Conservation (phyloP, 768 basidiomycete genomes). For the Amanita jacksonii region DNA sequence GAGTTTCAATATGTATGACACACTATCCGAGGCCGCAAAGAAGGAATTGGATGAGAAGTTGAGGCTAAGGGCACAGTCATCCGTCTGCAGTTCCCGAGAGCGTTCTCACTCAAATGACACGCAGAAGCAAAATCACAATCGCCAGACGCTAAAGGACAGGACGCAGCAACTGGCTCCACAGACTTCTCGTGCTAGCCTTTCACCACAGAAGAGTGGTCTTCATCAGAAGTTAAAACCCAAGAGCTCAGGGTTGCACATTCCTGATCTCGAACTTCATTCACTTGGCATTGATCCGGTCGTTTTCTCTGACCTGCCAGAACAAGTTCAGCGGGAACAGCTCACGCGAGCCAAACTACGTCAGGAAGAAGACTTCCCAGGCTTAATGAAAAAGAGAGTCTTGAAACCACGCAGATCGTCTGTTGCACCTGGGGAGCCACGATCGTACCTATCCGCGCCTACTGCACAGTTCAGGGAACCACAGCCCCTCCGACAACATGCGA, state of each 20-base stretch:
- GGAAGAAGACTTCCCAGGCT: constrained; percentile 29
- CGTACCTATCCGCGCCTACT: constrained; percentile 43
- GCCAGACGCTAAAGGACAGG: constrained; percentile 45
- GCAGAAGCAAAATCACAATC: constrained; percentile 22
- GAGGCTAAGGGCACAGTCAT: constrained; percentile 44
- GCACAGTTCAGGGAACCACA: constrained; percentile 43
- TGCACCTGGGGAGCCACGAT: constrained; percentile 29
- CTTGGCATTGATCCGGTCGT: constrained; percentile 70
- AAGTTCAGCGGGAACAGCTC: constrained; percentile 69
- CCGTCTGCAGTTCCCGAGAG: constrained; percentile 11
- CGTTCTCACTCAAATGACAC: constrained; percentile 18
- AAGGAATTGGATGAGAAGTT: constrained; percentile 63
- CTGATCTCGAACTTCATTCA: constrained; percentile 46
- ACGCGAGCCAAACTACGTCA: constrained; percentile 45
- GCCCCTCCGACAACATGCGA: constrained; percentile 35
- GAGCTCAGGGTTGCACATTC: constrained; percentile 30
- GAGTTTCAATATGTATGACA: constrained; percentile 59
- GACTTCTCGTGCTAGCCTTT: constrained; percentile 27
- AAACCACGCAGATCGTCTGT: constrained; percentile 37
- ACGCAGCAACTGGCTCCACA: constrained; percentile 55
- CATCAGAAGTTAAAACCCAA: constrained; percentile 23
- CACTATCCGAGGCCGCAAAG: constrained; percentile 60
- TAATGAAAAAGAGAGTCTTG: constrained; percentile 39
- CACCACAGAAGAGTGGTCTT: constrained; percentile 23
- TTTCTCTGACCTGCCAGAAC: constrained; percentile 52